These are phyloP conservation scores for Malus domestica DNA, from an alignment of 306 rosid species.

Conservation along the genomic window DNA sequence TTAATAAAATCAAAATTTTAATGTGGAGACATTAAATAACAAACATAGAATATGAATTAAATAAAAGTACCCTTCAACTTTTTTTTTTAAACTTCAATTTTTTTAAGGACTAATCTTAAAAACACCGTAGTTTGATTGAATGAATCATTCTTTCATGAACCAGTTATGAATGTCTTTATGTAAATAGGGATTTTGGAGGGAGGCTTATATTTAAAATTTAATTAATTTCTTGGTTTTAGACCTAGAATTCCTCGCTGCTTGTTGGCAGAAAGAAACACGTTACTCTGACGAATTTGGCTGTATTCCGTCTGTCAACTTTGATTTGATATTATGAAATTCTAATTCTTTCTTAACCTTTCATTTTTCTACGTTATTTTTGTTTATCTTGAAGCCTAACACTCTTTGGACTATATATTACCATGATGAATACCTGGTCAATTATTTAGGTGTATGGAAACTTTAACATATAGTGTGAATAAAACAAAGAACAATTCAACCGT, in stretches of 20 bases:
- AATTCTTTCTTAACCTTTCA: neutral
- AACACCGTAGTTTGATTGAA: neutral
- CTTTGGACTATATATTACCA: neutral
- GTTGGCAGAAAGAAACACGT: neutral
- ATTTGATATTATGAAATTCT: neutral
- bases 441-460: conserved; percentile 3
- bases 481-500: conserved; percentile 1
- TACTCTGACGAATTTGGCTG: too few species aligned
- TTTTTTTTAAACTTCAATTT: too few species aligned
- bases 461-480: neutral
- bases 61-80: too few species aligned
- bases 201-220: neutral
- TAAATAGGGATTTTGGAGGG: neutral
- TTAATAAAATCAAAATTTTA: too few species aligned
- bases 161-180: neutral
- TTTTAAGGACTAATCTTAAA: too few species aligned
- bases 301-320: too few species aligned
- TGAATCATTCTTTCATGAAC: neutral
- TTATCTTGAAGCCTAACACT: conserved; percentile 5
- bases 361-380: neutral
- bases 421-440: conserved; percentile 10
- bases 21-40: too few species aligned
- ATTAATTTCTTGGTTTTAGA: neutral
- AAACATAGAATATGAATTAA: too few species aligned
- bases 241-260: neutral